Percentiles rank a stretch among this genome's conserved stretches.
These are phyloP conservation scores for Saitoella complicata DNA, from an alignment of 805 yeast species.

Conservation along the genomic window DNA sequence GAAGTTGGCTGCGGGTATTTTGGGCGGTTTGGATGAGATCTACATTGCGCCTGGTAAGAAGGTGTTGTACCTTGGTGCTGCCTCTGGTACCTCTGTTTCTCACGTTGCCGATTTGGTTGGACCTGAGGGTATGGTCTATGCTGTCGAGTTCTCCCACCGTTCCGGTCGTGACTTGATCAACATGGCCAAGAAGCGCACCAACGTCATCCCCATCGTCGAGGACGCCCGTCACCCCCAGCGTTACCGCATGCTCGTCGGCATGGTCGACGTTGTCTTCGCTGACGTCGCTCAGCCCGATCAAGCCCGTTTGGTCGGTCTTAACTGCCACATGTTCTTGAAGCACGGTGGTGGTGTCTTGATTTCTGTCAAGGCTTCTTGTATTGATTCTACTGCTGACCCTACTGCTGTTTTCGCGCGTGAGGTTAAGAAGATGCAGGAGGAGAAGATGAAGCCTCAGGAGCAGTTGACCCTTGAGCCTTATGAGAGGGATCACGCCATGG, in stretches of 20 bases:
- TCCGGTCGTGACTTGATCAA: conserved; percentile 98
- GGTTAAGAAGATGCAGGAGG: conserved; percentile 97
- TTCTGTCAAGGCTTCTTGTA: conserved; percentile 99
- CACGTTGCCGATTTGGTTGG: conserved; percentile 98
- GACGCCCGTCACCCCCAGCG: conserved; percentile 99
- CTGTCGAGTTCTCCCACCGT: conserved; percentile 98
- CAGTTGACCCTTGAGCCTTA: conserved; percentile 97
- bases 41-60: conserved; percentile 97
- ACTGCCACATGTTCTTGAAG: conserved; percentile 94
- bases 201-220: conserved; percentile 95
- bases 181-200: conserved; percentile 99
- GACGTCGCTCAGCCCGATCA: conserved; percentile 99
- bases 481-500: conserved; percentile 99
- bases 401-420: conserved; percentile 99
- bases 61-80: conserved; percentile 96
- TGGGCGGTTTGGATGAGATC: conserved; percentile 98
- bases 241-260: conserved; percentile 96
- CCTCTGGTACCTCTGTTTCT: conserved; percentile 97
- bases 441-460: conserved; percentile 94
- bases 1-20: conserved; percentile 98
- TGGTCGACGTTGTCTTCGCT: conserved; percentile 98
- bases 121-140: conserved; percentile 97
- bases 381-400: conserved; percentile 98
- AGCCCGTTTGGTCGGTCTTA: conserved; percentile 97
- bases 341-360: conserved; percentile 98